Evolutionary conservation across 345 rosid species (phyloP).

Genomic region (Cardamine chenopodiifolia): DNA sequence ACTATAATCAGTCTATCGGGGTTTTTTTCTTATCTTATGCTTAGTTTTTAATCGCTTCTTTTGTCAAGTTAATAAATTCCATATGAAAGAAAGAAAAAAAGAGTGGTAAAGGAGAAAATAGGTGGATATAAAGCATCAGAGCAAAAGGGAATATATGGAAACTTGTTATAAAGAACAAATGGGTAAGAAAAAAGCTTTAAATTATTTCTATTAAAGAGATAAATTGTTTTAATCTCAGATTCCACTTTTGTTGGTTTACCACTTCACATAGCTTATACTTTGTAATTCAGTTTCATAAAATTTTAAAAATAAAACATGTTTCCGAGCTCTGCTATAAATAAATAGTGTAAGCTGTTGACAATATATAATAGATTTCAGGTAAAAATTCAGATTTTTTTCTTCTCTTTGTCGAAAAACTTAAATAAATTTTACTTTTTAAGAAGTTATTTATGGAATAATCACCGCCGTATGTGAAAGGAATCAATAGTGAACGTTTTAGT

Average conservation of each 20-base stretch:
- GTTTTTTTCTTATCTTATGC: background rate
- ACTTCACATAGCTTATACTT: conserved; percentile 32
- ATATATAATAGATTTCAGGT: background rate
- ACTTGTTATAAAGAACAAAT: conserved; percentile 46
- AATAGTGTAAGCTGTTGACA: conserved; percentile 2
- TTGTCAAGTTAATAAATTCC: conserved; percentile 15
- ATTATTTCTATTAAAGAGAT: conserved; percentile 36
- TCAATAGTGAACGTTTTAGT: conserved; percentile 11
- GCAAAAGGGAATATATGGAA: conserved; percentile 49
- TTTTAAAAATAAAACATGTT: background rate
- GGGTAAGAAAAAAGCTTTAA: conserved; percentile 37
- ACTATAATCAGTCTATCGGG: background rate
- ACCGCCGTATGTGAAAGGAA: conserved; percentile 6
- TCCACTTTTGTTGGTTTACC: conserved; percentile 40
- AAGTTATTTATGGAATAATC: conserved; percentile 13
- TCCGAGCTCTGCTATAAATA: background rate
- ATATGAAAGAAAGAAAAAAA: conserved; percentile 36
- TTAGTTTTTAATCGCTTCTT: conserved; percentile 14
- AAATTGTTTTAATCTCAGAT: conserved; percentile 39
- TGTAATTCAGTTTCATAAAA: background rate
- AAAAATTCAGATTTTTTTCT: background rate
- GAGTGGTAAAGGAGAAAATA: conserved; percentile 43
- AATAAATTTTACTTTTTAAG: background rate
- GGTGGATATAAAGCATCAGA: conserved; percentile 41
- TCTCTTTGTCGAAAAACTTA: background rate